Evolutionary conservation across 805 yeast species (phyloP).

Genomic region (Saturnispora halmiae): DNA sequence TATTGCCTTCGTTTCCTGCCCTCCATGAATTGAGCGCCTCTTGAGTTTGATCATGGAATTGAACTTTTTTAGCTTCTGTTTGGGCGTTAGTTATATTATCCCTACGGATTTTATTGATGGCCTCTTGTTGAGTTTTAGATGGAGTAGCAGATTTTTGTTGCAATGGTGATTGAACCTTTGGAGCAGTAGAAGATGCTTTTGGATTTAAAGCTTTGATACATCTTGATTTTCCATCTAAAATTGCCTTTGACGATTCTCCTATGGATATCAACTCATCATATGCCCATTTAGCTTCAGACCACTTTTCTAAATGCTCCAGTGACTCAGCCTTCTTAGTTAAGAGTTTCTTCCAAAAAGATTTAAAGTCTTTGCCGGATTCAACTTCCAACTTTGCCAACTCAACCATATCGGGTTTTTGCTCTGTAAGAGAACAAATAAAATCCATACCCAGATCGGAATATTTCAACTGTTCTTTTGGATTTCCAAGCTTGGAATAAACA

Average conservation of each 20-base stretch:
- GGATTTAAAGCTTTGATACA: conserved; percentile 50
- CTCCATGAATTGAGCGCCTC: conserved; percentile 53
- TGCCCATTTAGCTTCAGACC: conserved; percentile 47
- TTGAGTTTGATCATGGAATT: conserved; percentile 56
- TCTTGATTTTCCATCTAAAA: conserved; percentile 76
- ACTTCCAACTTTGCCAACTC: conserved; percentile 23
- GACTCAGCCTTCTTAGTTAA: conserved; percentile 71
- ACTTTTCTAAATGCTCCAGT: conserved; percentile 69
- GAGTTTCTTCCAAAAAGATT: conserved; percentile 68
- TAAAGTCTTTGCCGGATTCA: conserved; percentile 46
- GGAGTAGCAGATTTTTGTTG: neutral
- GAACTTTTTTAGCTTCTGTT: conserved; percentile 49
- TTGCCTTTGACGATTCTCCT: conserved; percentile 54
- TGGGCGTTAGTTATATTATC: conserved; percentile 12
- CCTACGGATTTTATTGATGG: conserved; percentile 6
- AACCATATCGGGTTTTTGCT: conserved; percentile 12
- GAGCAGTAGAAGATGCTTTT: conserved; percentile 23
- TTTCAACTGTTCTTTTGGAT: conserved; percentile 43
- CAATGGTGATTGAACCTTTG: conserved; percentile 12
- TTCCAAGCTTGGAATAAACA: conserved; percentile 59
- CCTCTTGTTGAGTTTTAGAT: conserved; percentile 1
- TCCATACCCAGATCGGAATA: conserved; percentile 38
- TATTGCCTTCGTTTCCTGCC: conserved; percentile 66
- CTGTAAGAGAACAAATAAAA: conserved; percentile 31
- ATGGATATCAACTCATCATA: conserved; percentile 58